These are phyloP conservation scores for Juncus inflexus DNA, from an alignment of 176 grass and related monocot species.

Conservation along the genomic window DNA sequence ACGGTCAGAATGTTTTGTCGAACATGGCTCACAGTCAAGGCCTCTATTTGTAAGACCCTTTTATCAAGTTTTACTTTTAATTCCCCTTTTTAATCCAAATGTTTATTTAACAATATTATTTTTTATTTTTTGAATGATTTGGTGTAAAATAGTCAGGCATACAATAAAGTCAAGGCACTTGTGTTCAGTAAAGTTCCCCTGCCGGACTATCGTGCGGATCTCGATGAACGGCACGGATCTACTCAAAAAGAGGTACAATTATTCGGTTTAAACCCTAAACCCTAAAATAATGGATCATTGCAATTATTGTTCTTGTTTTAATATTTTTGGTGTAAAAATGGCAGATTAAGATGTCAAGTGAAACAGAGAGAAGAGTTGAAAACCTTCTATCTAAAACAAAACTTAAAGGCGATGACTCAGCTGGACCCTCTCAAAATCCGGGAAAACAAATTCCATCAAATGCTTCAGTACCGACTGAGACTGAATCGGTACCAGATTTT, in stretches of 20 bases:
- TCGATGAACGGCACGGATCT: slow-evolving; percentile 92
- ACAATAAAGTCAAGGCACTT: slow-evolving; percentile 84
- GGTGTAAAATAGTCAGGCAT: slow-evolving; percentile 76
- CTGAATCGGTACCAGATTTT: slow-evolving; percentile 37
- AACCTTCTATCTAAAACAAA: slow-evolving; percentile 60
- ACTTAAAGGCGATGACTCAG: slow-evolving; percentile 37
- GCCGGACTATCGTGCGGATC: slow-evolving; percentile 94
- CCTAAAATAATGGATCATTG: not conserved
- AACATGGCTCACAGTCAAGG: slow-evolving; percentile 74
- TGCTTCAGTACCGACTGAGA: slow-evolving; percentile 25
- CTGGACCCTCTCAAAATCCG: slow-evolving; percentile 37
- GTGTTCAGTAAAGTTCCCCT: slow-evolving; percentile 93
- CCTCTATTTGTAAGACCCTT: slow-evolving; percentile 75
- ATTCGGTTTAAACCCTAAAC: slow-evolving; percentile 8
- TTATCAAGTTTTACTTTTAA: too few species aligned
- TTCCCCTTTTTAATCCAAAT: slow-evolving; percentile 2
- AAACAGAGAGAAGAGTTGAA: slow-evolving; percentile 85
- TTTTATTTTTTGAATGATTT: slow-evolving; percentile 35
- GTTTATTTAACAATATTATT: slow-evolving; percentile 22
- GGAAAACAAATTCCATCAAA: slow-evolving; percentile 32
- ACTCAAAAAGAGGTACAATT: slow-evolving; percentile 75
- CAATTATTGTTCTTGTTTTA: slow-evolving; percentile 27
- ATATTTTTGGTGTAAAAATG: slow-evolving; percentile 22
- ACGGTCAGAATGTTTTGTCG: slow-evolving; percentile 73
- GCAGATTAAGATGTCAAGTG: slow-evolving; percentile 97